phyloP scores from a whole-genome alignment of 2,329 filamentous ascomycete species.

The Drechslerella dactyloides region DNA sequence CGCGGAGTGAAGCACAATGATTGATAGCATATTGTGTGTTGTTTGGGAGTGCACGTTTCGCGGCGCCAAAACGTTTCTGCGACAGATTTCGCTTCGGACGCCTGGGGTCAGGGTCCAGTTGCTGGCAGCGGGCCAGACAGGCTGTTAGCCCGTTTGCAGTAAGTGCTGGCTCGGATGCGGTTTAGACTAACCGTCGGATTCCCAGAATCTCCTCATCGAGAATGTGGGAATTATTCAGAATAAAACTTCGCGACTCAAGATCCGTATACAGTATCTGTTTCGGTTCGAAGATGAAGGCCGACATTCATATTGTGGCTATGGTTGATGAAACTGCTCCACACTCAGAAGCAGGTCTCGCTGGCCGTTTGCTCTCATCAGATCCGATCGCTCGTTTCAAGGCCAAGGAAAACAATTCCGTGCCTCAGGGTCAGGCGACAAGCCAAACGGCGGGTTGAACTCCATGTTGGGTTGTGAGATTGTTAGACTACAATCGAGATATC shows the following conservation, averaged over 20 bases:
- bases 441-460: not conserved
- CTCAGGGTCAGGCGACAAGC: not conserved
- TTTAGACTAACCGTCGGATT: not conserved
- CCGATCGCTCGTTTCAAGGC: constrained; percentile 1
- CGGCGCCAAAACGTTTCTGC: constrained; percentile 49
- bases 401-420: not conserved
- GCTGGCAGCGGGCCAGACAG: constrained; percentile 9
- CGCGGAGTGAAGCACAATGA: constrained; percentile 30
- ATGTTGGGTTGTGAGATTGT: not conserved
- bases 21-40: constrained; percentile 32
- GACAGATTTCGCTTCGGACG: constrained; percentile 45
- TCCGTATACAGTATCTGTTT: not conserved
- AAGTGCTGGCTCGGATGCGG: not conserved
- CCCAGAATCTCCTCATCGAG: not conserved
- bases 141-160: not conserved
- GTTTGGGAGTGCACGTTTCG: constrained; percentile 36
- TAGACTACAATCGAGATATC: too few relatives aligned
- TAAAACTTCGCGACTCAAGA: not conserved
- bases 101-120: constrained; percentile 13
- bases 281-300: not conserved
- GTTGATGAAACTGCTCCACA: not conserved
- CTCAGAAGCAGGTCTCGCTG: not conserved
- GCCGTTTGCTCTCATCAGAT: not conserved
- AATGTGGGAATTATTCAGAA: not conserved
- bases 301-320: not conserved